Evolutionary conservation across 768 basidiomycete species (phyloP).

Genomic region (Boletus sp.): DNA sequence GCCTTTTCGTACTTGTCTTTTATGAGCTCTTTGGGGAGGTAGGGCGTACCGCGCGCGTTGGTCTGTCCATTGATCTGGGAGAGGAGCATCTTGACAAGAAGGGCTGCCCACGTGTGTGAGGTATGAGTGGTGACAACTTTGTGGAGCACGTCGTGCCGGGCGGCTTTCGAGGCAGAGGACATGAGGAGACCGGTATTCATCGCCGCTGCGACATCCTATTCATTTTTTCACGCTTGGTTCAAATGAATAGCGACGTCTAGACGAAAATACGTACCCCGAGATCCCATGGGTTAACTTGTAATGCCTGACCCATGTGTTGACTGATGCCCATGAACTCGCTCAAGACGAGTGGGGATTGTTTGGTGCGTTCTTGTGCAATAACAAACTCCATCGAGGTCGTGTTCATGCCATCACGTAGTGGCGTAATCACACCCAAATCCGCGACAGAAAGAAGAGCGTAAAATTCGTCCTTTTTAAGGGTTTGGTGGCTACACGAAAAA

Average conservation of each 20-base stretch:
- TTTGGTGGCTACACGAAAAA: slow-evolving; percentile 71
- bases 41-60: slow-evolving; percentile 81
- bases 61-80: slow-evolving; percentile 77
- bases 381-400: slow-evolving; percentile 98
- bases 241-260: neutral
- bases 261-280: slow-evolving; percentile 58
- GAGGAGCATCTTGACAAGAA: slow-evolving; percentile 85
- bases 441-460: slow-evolving; percentile 92
- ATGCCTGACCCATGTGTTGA: slow-evolving; percentile 83
- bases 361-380: slow-evolving; percentile 85
- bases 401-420: slow-evolving; percentile 98
- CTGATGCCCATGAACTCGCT: slow-evolving; percentile 99
- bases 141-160: slow-evolving; percentile 74
- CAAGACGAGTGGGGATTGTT: slow-evolving; percentile 82
- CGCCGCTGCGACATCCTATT: slow-evolving; percentile 80
- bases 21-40: slow-evolving; percentile 64
- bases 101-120: slow-evolving; percentile 91
- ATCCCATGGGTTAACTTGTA: slow-evolving; percentile 96
- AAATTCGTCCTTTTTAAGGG: slow-evolving; percentile 96
- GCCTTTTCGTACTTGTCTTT: slow-evolving; percentile 62
- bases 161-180: slow-evolving; percentile 70
- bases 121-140: slow-evolving; percentile 90
- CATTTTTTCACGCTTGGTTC: neutral
- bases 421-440: slow-evolving; percentile 93
- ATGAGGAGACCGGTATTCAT: slow-evolving; percentile 88